Percentiles rank a stretch among this genome's conserved stretches.
Evolutionary conservation across 495 filamentous ascomycete species (phyloP).

Genomic region (Annulohypoxylon moriforme): DNA sequence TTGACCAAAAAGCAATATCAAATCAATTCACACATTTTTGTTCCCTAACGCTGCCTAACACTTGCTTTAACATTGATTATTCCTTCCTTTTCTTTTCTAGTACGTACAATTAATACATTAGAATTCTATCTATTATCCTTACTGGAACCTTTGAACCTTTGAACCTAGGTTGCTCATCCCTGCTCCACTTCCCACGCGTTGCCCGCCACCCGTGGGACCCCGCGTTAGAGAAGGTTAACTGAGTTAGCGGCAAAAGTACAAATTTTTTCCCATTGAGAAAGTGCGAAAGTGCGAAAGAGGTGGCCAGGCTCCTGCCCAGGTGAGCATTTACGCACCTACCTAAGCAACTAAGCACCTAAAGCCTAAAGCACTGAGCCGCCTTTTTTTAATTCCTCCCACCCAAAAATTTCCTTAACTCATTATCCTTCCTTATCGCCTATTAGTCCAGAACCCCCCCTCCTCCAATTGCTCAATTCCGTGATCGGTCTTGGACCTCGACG

Average conservation of each 20-base stretch:
- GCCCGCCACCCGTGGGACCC: slow-evolving; percentile 25
- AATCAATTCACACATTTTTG: not conserved
- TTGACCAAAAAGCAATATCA: not conserved
- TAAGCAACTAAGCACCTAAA: not conserved
- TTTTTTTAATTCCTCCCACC: not conserved
- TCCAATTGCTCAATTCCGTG: slow-evolving; percentile 46
- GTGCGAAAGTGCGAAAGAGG: slow-evolving; percentile 13
- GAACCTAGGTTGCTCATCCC: slow-evolving; percentile 12
- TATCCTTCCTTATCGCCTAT: slow-evolving; percentile 40
- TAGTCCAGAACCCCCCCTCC: slow-evolving; percentile 36
- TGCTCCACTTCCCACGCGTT: slow-evolving; percentile 35
- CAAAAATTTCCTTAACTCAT: slow-evolving; percentile 12
- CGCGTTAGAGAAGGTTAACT: slow-evolving; percentile 5
- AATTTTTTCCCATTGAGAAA: slow-evolving; percentile 32
- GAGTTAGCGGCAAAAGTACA: slow-evolving; percentile 40
- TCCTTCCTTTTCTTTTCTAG: slow-evolving; percentile 6
- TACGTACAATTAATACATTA: slow-evolving; percentile 10
- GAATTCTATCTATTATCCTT: no score
- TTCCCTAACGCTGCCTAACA: not conserved
- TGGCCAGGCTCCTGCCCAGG: not conserved
- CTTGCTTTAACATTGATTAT: not conserved
- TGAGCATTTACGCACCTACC: not conserved
- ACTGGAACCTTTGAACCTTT: not conserved
- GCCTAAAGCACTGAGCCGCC: slow-evolving; percentile 16
- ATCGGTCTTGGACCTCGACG: slow-evolving; percentile 43